Conservation (phyloP, 306 rosid species). For the Cucumis sativus region Cucumber_9930_V3 NC_026661.2:21546501-21547000, state of each 20-base stretch:
- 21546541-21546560: constrained; percentile 96
- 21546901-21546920: neutral
- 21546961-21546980: constrained; percentile 44
- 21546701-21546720: neutral
- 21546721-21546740: neutral
- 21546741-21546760: neutral
- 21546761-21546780: neutral
- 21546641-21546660: constrained; percentile 86
- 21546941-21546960: neutral
- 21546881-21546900: neutral
- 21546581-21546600: constrained; percentile 80
- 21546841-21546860: constrained; percentile 83
- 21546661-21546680: neutral
- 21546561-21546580: constrained; percentile 86
- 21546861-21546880: constrained; percentile 72
- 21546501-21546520: constrained; percentile 66
- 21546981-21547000: constrained; percentile 95
- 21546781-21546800: constrained; percentile 92
- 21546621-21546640: constrained; percentile 80
- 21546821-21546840: constrained; percentile 76
- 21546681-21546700: neutral
- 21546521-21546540: constrained; percentile 79
- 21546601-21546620: constrained; percentile 87
- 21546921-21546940: neutral
- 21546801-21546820: constrained; percentile 84